These are phyloP conservation scores for Vaccinium corymbosum DNA, from an alignment of 148 eudicot species.

Conservation along the genomic window DNA sequence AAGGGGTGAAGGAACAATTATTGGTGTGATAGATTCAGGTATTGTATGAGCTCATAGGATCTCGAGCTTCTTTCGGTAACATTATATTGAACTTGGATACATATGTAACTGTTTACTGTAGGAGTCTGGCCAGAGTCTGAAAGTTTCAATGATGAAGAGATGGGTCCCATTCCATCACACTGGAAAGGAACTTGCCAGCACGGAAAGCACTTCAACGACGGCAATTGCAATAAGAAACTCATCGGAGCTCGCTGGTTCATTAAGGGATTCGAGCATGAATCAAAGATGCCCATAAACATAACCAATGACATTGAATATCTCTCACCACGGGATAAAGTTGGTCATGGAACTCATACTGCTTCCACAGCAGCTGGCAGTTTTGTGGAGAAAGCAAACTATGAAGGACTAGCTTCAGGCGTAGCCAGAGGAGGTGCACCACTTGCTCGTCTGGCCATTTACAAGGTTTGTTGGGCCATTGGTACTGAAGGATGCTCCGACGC, in stretches of 20 bases:
- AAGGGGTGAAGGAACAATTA: conserved; percentile 31
- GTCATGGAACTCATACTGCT: conserved; percentile 36
- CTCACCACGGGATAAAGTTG: conserved; percentile 26
- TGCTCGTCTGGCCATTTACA: conserved; percentile 26
- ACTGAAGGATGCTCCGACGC: conserved; percentile 34
- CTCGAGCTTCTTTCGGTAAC: neutral
- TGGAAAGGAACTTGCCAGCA: conserved; percentile 45
- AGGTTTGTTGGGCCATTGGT: conserved; percentile 26
- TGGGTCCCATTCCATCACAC: conserved; percentile 33
- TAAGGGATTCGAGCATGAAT: conserved; percentile 24
- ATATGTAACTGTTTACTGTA: neutral
- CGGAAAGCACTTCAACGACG: conserved; percentile 37
- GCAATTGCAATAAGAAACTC: conserved; percentile 37
- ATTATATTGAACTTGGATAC: neutral
- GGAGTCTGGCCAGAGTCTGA: conserved; percentile 49
- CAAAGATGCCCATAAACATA: conserved; percentile 6
- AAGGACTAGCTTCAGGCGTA: conserved; percentile 24
- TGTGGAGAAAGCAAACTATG: conserved; percentile 18
- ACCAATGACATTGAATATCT: conserved; percentile 16
- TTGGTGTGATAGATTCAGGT: conserved; percentile 50
- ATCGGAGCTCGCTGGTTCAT: conserved; percentile 36
- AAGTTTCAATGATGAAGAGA: conserved; percentile 38
- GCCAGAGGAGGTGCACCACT: conserved; percentile 36
- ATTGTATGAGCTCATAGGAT: neutral
- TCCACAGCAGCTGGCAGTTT: conserved; percentile 26